These are phyloP conservation scores for Pyrus hybrid DNA, from an alignment of 331 rosid genomes.

Conservation along the genomic window DNA sequence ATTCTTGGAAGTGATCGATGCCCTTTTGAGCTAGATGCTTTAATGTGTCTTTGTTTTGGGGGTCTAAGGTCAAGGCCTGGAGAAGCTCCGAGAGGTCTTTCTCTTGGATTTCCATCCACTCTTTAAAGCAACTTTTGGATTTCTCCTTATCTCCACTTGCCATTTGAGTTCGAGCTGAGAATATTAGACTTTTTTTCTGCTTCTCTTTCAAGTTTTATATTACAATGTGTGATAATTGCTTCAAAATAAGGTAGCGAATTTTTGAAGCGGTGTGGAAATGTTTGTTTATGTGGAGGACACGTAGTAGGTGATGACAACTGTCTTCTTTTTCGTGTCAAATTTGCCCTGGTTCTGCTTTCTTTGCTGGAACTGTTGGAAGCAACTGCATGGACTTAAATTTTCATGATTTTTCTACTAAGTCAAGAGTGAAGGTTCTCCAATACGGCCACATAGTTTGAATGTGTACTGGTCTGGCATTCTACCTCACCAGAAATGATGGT, in stretches of 20 bases:
- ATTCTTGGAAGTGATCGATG: slow-evolving; percentile 2
- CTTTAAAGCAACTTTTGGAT: slow-evolving; percentile 13
- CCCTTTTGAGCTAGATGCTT: slow-evolving; percentile 3
- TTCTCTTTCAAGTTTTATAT: neutral
- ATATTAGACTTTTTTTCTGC: neutral
- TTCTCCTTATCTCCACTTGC: neutral
- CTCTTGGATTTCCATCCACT: slow-evolving; percentile 19
- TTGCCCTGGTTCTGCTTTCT: neutral
- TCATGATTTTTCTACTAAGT: no score
- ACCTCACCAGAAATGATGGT: no score
- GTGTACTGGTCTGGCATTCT: no score
- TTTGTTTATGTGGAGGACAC: neutral
- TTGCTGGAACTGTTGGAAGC: neutral
- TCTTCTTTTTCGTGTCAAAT: neutral
- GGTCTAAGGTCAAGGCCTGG: neutral
- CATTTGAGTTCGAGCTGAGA: neutral
- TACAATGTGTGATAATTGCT: neutral
- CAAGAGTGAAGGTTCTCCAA: no score
- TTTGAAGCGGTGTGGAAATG: slow-evolving; percentile 1
- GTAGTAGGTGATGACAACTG: neutral
- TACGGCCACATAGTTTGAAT: no score
- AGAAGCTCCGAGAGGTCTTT: slow-evolving; percentile 10
- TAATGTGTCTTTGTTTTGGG: neutral
- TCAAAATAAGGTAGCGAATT: neutral
- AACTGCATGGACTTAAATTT: neutral